Percentiles rank a stretch among this genome's conserved stretches.
phyloP scores from a whole-genome alignment of 2,329 filamentous ascomycete genomes.

The Beauveria medogensis region DNA sequence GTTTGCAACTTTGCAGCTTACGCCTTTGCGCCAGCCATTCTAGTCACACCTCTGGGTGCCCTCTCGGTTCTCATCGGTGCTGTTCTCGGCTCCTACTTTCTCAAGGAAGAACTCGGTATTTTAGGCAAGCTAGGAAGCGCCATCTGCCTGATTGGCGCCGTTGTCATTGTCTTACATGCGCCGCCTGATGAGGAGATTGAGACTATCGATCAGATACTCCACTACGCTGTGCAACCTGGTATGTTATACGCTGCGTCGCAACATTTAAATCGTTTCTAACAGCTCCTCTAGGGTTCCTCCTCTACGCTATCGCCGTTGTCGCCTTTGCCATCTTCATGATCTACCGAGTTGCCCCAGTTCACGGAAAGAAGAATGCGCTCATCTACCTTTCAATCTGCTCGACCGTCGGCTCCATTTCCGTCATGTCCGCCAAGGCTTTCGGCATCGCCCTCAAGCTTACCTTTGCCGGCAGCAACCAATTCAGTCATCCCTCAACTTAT shows the following conservation, averaged over 20 bases:
- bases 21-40: slow-evolving; percentile 95
- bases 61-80: slow-evolving; percentile 92
- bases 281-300: slow-evolving; percentile 62
- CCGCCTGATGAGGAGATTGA: slow-evolving; percentile 87
- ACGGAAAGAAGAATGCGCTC: slow-evolving; percentile 92
- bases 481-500: slow-evolving; percentile 89
- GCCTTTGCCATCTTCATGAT: slow-evolving; percentile 91
- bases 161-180: slow-evolving; percentile 95
- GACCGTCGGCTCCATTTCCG: slow-evolving; percentile 90
- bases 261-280: slow-evolving; percentile 15
- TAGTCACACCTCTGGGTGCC: slow-evolving; percentile 90
- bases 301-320: slow-evolving; percentile 74
- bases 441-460: slow-evolving; percentile 96
- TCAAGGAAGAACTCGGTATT: slow-evolving; percentile 82
- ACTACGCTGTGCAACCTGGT: slow-evolving; percentile 89
- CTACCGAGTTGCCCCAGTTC: slow-evolving; percentile 79
- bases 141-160: slow-evolving; percentile 89
- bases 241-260: slow-evolving; percentile 16
- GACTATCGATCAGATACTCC: slow-evolving; percentile 84
- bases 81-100: slow-evolving; percentile 88
- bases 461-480: slow-evolving; percentile 88
- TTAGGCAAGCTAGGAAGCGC: slow-evolving; percentile 92
- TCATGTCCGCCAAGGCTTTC: slow-evolving; percentile 99
- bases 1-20: slow-evolving; percentile 97
- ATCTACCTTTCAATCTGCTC: slow-evolving; percentile 98